These are phyloP conservation scores for Mortierella sp. DNA, from an alignment of 371 early-diverging fungal species.

Conservation along the genomic window DNA sequence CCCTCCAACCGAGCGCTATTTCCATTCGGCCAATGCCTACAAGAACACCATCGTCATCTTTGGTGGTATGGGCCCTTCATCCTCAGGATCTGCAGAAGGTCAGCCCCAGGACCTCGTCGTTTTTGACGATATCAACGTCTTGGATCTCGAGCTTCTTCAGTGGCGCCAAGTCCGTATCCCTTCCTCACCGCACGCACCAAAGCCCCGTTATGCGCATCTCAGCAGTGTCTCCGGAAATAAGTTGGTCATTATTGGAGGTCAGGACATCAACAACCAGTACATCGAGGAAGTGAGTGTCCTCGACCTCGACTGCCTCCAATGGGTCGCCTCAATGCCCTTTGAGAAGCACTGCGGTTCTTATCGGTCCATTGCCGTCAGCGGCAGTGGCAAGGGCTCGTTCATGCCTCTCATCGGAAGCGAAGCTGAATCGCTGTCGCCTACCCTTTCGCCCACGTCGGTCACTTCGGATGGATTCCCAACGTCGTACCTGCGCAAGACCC, in stretches of 20 bases:
- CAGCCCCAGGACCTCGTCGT: slow-evolving; percentile 63
- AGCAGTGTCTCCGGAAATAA: slow-evolving; percentile 67
- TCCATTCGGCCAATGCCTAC: slow-evolving; percentile 80
- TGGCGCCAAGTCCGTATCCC: slow-evolving; percentile 68
- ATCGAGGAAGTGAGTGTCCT: slow-evolving; percentile 81
- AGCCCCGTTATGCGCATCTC: slow-evolving; percentile 85
- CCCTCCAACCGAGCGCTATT: slow-evolving; percentile 76
- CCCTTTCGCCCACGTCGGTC: slow-evolving; percentile 19
- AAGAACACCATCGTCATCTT: slow-evolving; percentile 65
- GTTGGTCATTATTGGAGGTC: slow-evolving; percentile 82
- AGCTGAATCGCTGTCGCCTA: slow-evolving; percentile 14
- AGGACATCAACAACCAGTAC: slow-evolving; percentile 82
- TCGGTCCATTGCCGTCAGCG: slow-evolving; percentile 75
- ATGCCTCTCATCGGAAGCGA: slow-evolving; percentile 48
- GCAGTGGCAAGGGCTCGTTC: slow-evolving; percentile 34
- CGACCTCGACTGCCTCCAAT: slow-evolving; percentile 73
- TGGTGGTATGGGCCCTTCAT: slow-evolving; percentile 73
- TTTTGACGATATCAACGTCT: slow-evolving; percentile 77
- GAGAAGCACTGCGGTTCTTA: slow-evolving; percentile 83
- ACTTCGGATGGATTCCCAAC: slow-evolving; percentile 31
- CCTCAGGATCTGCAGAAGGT: slow-evolving; percentile 39
- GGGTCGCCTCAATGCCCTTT: slow-evolving; percentile 73
- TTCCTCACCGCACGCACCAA: slow-evolving; percentile 67
- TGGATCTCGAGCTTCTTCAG: slow-evolving; percentile 71
- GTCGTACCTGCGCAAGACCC: slow-evolving; percentile 26